Evolutionary conservation across 2,329 filamentous ascomycete species (phyloP).

Genomic region (Chrysosporium keratinophilum): DNA sequence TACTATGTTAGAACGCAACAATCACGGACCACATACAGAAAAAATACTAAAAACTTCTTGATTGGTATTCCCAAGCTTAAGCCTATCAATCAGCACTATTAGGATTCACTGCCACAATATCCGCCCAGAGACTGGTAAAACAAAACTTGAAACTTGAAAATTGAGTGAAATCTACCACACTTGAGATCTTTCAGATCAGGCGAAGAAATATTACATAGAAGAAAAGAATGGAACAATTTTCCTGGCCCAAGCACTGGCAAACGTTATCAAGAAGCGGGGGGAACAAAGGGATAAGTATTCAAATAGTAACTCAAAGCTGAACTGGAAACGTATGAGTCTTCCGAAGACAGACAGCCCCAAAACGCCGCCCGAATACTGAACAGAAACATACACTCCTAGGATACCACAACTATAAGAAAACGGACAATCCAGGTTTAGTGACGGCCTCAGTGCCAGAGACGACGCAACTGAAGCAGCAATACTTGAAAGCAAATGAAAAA

Average conservation of each 20-base stretch:
- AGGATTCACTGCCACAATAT: too few relatives aligned
- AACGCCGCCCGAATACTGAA: not conserved
- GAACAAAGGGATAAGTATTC: too few relatives aligned
- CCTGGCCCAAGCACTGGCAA: too few relatives aligned
- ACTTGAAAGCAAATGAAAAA: not conserved
- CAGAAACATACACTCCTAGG: not conserved
- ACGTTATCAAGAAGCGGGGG: too few relatives aligned
- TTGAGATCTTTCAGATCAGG: not conserved
- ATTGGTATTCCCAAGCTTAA: too few relatives aligned
- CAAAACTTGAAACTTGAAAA: not conserved
- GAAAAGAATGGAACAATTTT: not conserved
- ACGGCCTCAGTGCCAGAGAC: not conserved
- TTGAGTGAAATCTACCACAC: not conserved
- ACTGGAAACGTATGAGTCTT: not conserved
- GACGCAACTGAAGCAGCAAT: not conserved
- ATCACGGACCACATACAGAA: too few relatives aligned
- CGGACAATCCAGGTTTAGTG: not conserved
- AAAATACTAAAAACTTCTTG: too few relatives aligned
- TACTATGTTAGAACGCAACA: too few relatives aligned
- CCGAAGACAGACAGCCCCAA: not conserved
- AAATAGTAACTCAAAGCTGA: not conserved
- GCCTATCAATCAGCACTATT: too few relatives aligned
- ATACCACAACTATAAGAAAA: not conserved
- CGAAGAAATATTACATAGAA: not conserved
- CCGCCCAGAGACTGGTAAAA: not conserved